These are phyloP conservation scores for Karstenula rhodostoma DNA, from an alignment of 2,329 filamentous ascomycete genomes.

Conservation along the genomic window DNA sequence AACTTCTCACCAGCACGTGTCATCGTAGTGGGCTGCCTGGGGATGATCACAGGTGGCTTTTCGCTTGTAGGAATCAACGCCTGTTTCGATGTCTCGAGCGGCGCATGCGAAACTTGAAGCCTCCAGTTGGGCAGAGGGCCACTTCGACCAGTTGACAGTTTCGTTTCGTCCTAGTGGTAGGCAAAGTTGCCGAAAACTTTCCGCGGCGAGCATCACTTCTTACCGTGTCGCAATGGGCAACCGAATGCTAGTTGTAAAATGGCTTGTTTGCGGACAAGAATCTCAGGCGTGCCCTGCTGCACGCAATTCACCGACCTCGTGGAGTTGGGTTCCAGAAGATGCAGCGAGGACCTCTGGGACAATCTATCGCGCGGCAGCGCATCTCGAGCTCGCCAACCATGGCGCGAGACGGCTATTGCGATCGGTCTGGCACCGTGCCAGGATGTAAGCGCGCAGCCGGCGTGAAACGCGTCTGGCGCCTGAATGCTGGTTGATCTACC, in stretches of 20 bases:
- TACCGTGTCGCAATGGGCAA: neutral
- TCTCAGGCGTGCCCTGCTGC: neutral
- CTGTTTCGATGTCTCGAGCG: neutral
- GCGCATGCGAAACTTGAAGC: neutral
- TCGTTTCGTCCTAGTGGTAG: neutral
- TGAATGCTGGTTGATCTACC: conserved; percentile 6
- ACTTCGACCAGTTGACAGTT: neutral
- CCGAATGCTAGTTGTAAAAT: neutral
- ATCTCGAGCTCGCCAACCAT: neutral
- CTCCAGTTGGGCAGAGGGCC: neutral
- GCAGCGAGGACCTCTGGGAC: conserved; percentile 9
- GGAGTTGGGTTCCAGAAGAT: conserved; percentile 15
- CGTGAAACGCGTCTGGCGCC: neutral
- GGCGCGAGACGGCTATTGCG: conserved; percentile 17
- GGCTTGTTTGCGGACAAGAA: neutral
- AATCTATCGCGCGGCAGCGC: conserved; percentile 16
- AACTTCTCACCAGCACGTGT: conserved; percentile 23
- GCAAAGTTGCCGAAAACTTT: neutral
- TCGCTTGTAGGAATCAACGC: neutral
- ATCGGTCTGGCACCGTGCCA: conserved; percentile 12
- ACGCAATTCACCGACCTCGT: conserved; percentile 8
- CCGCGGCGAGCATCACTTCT: neutral
- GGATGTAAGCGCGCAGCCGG: conserved; percentile 4
- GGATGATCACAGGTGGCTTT: neutral
- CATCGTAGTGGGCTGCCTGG: neutral